Evolutionary conservation across 352 stramenopile genomes (phyloP).

Genomic region (Pythium insidiosum): DNA sequence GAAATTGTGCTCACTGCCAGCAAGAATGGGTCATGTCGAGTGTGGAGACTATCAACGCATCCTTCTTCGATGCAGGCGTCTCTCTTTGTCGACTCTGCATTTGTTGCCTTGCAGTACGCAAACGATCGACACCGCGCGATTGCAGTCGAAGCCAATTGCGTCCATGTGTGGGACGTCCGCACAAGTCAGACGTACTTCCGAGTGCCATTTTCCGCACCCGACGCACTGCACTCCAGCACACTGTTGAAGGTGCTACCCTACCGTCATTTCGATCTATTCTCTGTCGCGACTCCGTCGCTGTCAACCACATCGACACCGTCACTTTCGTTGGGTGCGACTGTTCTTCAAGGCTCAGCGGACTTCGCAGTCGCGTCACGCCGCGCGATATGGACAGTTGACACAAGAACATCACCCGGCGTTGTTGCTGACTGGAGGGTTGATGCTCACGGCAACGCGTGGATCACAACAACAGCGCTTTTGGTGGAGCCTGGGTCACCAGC

Average conservation of each 20-base stretch:
- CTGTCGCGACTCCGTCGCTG: background rate
- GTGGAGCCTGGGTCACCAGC: conserved; percentile 11
- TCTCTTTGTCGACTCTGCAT: conserved; percentile 18
- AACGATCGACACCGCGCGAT: conserved; percentile 25
- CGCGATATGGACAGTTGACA: conserved; percentile 40
- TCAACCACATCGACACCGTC: background rate
- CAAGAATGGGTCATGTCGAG: conserved; percentile 62
- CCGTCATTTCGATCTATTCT: conserved; percentile 9
- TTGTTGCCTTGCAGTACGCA: conserved; percentile 16
- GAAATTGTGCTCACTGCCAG: conserved; percentile 58
- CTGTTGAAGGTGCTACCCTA: conserved; percentile 15
- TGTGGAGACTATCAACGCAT: conserved; percentile 53
- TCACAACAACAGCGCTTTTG: conserved; percentile 31
- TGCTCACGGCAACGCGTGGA: conserved; percentile 20
- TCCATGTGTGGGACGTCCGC: conserved; percentile 63
- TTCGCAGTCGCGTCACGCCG: conserved; percentile 42
- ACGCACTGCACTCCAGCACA: conserved; percentile 35
- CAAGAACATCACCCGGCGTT: conserved; percentile 30
- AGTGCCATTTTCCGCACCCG: conserved; percentile 43
- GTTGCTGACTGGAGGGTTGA: conserved; percentile 62
- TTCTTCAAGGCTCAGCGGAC: conserved; percentile 20
- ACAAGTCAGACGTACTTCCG: conserved; percentile 51
- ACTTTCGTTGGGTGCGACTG: background rate
- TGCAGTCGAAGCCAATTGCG: conserved; percentile 28
- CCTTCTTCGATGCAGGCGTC: conserved; percentile 18